phyloP scores from a whole-genome alignment of 2,329 filamentous ascomycete genomes.

The Alternaria brassicicola region DNA sequence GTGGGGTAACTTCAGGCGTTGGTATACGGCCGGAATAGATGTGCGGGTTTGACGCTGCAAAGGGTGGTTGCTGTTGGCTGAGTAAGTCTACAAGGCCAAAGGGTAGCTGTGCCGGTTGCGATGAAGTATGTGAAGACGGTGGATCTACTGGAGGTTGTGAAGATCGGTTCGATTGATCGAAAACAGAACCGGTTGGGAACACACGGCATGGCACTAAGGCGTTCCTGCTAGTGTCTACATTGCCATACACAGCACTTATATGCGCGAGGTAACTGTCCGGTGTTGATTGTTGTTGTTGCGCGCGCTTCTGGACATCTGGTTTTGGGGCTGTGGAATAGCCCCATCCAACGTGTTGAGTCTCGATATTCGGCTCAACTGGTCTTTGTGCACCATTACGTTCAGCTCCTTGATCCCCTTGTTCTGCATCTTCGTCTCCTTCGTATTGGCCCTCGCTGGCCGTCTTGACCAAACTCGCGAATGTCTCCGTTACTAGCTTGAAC shows the following conservation, averaged over 20 bases:
- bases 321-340: constrained; percentile 25
- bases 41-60: constrained; percentile 23
- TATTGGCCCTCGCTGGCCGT: constrained; percentile 45
- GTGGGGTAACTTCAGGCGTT: constrained; percentile 34
- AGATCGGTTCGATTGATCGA: constrained; percentile 27
- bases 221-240: constrained; percentile 4
- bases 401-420: constrained; percentile 37
- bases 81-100: constrained; percentile 41
- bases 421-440: constrained; percentile 36
- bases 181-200: constrained; percentile 23
- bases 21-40: constrained; percentile 32
- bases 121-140: constrained; percentile 5
- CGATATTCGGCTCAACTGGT: constrained; percentile 10
- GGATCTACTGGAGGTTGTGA: constrained; percentile 2
- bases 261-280: constrained; percentile 23
- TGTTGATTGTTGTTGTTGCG: constrained; percentile 9
- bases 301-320: not conserved
- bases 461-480: constrained; percentile 63
- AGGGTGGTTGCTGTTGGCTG: constrained; percentile 25
- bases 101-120: constrained; percentile 25
- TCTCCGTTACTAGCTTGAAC: constrained; percentile 63
- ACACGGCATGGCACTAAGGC: constrained; percentile 21
- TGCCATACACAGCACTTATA: constrained; percentile 11
- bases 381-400: constrained; percentile 10
- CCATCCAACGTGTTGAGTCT: constrained; percentile 34